Evolutionary conservation across 2,329 filamentous ascomycete species (phyloP).

Genomic region (Penicillium sp.): DNA sequence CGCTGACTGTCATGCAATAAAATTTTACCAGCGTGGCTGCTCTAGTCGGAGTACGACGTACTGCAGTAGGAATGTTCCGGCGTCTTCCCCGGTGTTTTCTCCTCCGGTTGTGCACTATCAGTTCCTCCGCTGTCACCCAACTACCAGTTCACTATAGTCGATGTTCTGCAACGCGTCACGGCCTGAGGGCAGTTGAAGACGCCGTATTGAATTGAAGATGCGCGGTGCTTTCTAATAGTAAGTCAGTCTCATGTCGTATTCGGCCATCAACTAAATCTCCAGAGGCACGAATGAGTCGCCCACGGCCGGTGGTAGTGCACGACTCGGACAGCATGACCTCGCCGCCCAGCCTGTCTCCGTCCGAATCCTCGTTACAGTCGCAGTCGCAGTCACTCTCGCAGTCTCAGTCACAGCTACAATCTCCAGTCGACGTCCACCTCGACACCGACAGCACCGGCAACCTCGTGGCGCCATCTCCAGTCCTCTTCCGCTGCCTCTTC

Average conservation of each 20-base stretch:
- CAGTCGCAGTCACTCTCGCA: background rate
- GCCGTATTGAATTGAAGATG: background rate
- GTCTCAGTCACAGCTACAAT: constrained; percentile 20
- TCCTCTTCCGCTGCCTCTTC: constrained; percentile 39
- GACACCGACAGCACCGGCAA: constrained; percentile 27
- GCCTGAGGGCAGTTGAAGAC: constrained; percentile 3
- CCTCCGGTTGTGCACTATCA: no score
- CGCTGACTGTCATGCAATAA: no score
- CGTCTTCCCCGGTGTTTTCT: no score
- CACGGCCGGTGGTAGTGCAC: constrained; percentile 7
- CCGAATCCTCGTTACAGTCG: constrained; percentile 27
- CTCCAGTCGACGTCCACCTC: constrained; percentile 23
- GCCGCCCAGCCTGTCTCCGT: constrained; percentile 28
- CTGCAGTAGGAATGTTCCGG: no score
- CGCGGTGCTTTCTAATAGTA: background rate
- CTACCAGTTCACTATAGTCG: no score
- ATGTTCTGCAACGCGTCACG: background rate
- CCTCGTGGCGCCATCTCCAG: constrained; percentile 20
- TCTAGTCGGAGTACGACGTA: no score
- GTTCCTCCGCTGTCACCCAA: no score
- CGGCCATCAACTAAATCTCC: background rate
- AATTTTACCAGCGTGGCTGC: no score
- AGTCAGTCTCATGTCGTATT: background rate
- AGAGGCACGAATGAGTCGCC: constrained; percentile 7
- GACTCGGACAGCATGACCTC: constrained; percentile 12